Evolutionary conservation across 139 green algal genomes (phyloP).

Genomic region (Coelastrella sp.): DNA sequence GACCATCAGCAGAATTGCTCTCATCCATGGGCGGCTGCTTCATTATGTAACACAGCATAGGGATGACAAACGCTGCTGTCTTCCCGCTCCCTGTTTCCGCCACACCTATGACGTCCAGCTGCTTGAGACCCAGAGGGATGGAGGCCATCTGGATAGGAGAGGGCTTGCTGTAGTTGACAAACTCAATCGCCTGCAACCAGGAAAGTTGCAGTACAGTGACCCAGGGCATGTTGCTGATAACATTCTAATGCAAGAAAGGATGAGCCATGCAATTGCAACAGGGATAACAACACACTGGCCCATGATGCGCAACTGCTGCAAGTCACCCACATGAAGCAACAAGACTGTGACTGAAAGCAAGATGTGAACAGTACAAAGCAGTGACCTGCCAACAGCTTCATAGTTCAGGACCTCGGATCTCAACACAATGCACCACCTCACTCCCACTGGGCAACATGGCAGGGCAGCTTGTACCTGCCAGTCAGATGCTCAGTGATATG

Average conservation of each 20-base stretch:
- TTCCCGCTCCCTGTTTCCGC: conserved; percentile 97
- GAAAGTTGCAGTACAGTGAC: not conserved
- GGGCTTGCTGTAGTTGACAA: conserved; percentile 92
- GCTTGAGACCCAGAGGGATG: conserved; percentile 93
- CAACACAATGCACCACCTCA: conserved; percentile 34
- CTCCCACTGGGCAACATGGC: not conserved
- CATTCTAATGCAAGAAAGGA: not conserved
- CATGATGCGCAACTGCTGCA: too few relatives aligned
- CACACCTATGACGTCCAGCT: conserved; percentile 96
- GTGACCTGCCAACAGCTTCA: not conserved
- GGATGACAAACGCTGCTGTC: conserved; percentile 97
- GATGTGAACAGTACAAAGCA: not conserved
- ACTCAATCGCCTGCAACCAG: conserved; percentile 68
- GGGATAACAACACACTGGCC: not conserved
- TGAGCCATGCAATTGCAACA: not conserved
- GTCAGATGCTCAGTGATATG: not conserved
- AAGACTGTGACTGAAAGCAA: not conserved
- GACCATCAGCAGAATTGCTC: conserved; percentile 80
- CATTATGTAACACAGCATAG: conserved; percentile 96
- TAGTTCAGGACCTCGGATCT: conserved; percentile 44
- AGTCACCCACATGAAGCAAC: too few relatives aligned
- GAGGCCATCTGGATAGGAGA: conserved; percentile 98
- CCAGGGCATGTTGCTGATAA: not conserved
- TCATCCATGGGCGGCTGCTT: conserved; percentile 93
- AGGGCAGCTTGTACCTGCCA: not conserved